Evolutionary conservation across 352 stramenopile species (phyloP).

Genomic region (Aphanomyces invadans): DNA sequence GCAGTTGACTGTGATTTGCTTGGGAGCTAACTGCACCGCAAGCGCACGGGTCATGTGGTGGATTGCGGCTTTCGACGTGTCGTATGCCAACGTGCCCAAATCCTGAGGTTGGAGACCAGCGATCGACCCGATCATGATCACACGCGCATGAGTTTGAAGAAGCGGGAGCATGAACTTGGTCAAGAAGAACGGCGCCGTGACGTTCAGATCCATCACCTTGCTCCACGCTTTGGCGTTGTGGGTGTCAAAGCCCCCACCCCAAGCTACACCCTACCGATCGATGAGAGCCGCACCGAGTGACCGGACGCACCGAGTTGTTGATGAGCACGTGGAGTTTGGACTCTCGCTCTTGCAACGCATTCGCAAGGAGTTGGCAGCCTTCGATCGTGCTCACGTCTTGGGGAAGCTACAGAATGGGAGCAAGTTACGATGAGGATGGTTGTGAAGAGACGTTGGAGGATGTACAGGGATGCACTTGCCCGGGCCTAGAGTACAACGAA

Average conservation of each 20-base stretch:
- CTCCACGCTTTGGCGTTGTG: conserved; percentile 69
- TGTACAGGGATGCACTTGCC: conserved; percentile 54
- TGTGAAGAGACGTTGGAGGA: background rate
- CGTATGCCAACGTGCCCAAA: conserved; percentile 90
- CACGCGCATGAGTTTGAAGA: conserved; percentile 48
- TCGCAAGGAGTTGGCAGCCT: conserved; percentile 71
- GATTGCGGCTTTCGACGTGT: conserved; percentile 91
- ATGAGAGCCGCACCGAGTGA: background rate
- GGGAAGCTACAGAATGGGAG: conserved; percentile 33
- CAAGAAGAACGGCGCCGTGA: conserved; percentile 93
- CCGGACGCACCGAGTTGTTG: conserved; percentile 88
- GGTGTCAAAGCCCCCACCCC: conserved; percentile 39
- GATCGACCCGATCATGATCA: conserved; percentile 75
- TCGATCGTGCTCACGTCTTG: conserved; percentile 73
- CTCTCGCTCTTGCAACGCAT: conserved; percentile 67
- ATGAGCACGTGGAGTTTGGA: conserved; percentile 87
- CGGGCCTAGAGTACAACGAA: conserved; percentile 18
- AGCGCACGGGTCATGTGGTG: conserved; percentile 91
- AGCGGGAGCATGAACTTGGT: conserved; percentile 85
- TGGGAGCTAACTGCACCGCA: conserved; percentile 81
- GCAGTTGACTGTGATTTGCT: conserved; percentile 92
- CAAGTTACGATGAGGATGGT: background rate
- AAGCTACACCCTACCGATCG: conserved; percentile 31
- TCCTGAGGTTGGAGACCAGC: conserved; percentile 77
- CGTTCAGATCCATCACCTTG: conserved; percentile 90